Percentiles rank a stretch among this genome's conserved stretches.
phyloP scores from a whole-genome alignment of 2,329 filamentous ascomycete species.

The Aspergillus transmontanensis region DNA sequence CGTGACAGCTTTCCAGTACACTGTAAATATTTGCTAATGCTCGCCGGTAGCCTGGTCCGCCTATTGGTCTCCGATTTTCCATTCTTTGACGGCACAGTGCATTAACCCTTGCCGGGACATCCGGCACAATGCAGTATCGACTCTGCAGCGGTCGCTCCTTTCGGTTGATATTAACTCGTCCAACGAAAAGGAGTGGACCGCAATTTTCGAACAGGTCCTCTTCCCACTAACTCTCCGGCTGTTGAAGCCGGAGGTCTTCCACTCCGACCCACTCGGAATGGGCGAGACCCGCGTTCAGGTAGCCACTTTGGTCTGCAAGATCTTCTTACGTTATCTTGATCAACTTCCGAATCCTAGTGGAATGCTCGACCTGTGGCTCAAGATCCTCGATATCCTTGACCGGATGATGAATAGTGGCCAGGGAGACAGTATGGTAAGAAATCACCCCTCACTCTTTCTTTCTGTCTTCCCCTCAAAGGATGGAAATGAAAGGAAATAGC shows the following conservation, averaged over 20 bases:
- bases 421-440: slow-evolving; percentile 77
- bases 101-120: slow-evolving; percentile 94
- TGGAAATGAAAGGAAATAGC: not conserved
- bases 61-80: slow-evolving; percentile 95
- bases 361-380: slow-evolving; percentile 88
- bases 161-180: slow-evolving; percentile 81
- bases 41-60: slow-evolving; percentile 77
- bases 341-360: slow-evolving; percentile 82
- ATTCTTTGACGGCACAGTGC: slow-evolving; percentile 84
- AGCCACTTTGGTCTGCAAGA: slow-evolving; percentile 88
- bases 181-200: slow-evolving; percentile 88
- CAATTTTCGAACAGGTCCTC: slow-evolving; percentile 90
- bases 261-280: slow-evolving; percentile 89
- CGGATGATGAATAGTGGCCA: slow-evolving; percentile 94
- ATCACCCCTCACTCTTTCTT: slow-evolving; percentile 25
- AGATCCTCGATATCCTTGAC: slow-evolving; percentile 92
- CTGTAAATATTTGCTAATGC: not conserved
- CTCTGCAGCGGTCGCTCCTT: slow-evolving; percentile 80
- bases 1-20: slow-evolving; percentile 19
- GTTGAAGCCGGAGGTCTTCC: slow-evolving; percentile 92
- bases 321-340: slow-evolving; percentile 91
- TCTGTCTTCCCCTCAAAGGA: no score
- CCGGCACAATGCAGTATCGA: slow-evolving; percentile 82
- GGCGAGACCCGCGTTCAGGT: slow-evolving; percentile 91
- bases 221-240: slow-evolving; percentile 87